phyloP scores from a whole-genome alignment of 345 rosid species.

The Populus deltoides region DNA sequence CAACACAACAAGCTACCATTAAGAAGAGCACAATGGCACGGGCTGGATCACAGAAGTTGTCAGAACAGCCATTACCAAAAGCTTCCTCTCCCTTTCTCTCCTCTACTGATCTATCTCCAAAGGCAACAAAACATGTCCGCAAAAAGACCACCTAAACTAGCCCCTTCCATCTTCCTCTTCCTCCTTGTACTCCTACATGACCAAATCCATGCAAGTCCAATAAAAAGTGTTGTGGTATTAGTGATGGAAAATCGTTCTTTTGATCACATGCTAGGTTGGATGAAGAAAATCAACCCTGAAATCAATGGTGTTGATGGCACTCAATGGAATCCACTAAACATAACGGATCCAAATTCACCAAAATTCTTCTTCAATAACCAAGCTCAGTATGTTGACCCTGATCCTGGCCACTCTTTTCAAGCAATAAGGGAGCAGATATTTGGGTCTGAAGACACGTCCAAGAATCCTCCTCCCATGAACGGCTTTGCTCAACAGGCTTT shows the following conservation, averaged over 20 bases:
- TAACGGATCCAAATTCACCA: conserved; percentile 48
- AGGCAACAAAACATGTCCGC: conserved; percentile 10
- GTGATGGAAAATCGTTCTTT: conserved; percentile 96
- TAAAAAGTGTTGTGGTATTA: conserved; percentile 66
- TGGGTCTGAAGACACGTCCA: conserved; percentile 62
- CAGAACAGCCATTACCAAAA: background rate
- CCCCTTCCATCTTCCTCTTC: background rate
- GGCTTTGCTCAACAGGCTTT: conserved; percentile 84
- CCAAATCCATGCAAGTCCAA: conserved; percentile 39
- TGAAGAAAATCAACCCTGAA: conserved; percentile 81
- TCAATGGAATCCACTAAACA: conserved; percentile 48
- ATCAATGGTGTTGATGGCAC: conserved; percentile 83
- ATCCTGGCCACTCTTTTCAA: conserved; percentile 94
- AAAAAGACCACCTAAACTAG: background rate
- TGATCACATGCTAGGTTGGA: conserved; percentile 98
- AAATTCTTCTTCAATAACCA: conserved; percentile 42
- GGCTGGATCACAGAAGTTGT: background rate
- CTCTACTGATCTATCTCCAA: background rate
- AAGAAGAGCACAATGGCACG: background rate
- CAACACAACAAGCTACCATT: background rate
- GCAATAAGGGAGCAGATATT: conserved; percentile 86
- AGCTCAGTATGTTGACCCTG: conserved; percentile 82
- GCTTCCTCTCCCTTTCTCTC: background rate
- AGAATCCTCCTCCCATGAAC: conserved; percentile 71
- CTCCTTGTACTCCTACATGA: conserved; percentile 2